Base-by-base conservation (phyloP, 345 rosid genomes). In the Xanthoceras sorbifolium region DNA sequence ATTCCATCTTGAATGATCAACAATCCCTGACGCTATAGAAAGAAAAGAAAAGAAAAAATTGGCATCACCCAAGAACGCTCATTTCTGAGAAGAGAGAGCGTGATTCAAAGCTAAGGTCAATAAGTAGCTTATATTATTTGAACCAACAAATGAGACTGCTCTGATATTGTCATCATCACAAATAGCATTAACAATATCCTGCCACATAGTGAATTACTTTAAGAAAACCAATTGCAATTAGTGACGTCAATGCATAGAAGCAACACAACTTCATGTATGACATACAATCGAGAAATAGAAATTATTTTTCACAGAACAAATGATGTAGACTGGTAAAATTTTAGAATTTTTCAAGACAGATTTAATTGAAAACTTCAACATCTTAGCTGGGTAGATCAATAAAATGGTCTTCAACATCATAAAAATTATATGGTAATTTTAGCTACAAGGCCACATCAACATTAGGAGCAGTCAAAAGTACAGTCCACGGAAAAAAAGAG, bases 81-180 rank as follows among this genome's bases (percentile, higher is more conserved):
- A 29, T 18, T 42, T 67, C 31, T 71, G 18, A 18, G n/a, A 48
- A 70, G 42, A 48, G 55, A 70, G 4, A 46, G 38, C 55, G 9
- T 2, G 23, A 17, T 52, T 71, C 64, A 25, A 14, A 36, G 31
- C 14, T 29, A n/a, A 73, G 38, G 38, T 63, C 22, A 10, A 36
- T 20, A 25, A 62, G 52, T 73, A 74, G 84, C 97, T 90, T 91
- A 95, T 98, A 46, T 82, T 87, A 81, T 95, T 93, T 0, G 99
- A 95, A 77, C 99, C 99, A 64, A 95, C 99, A 79, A 96, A 96
- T 36, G 99, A 96, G 76, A 96, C 81, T 67, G 99, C 99, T 82
- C 83, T 90, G 80, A 96, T 87, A 68, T 90, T 76, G 0, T 90
- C 93, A 50, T 93, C 87, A 80, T 96, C 99, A 82, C 99, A 96